A percentile compares a stretch with the other conserved stretches of the same genome.
Conservation (phyloP, 75 land plant genomes). For the Pinus albicaulis region DNA sequence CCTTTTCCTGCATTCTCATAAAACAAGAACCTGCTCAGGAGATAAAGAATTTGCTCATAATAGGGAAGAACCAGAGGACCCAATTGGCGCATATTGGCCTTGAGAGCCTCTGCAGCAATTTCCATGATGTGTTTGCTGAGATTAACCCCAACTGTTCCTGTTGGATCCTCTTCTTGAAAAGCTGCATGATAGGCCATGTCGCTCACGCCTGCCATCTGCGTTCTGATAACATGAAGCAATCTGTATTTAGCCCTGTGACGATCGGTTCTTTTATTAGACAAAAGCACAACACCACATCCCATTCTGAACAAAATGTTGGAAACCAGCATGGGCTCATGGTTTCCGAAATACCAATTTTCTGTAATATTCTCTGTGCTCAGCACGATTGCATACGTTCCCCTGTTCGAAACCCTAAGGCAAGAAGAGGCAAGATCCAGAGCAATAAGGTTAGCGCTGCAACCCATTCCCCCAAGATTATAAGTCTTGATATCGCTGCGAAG, state of each 20-base stretch:
- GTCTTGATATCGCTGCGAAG: constrained; percentile 51
- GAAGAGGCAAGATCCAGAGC: constrained; percentile 65
- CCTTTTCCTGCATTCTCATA: neutral
- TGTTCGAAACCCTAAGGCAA: constrained; percentile 47
- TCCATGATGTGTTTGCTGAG: constrained; percentile 51
- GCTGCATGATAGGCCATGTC: constrained; percentile 35
- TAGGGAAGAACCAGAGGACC: constrained; percentile 30
- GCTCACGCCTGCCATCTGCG: constrained; percentile 45
- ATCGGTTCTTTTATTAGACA: constrained; percentile 38
- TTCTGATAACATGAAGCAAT: constrained; percentile 38
- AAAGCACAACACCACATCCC: constrained; percentile 57
- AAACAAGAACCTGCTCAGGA: neutral
- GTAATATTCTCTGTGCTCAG: constrained; percentile 48
- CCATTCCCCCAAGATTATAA: constrained; percentile 83
- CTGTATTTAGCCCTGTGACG: constrained; percentile 40
- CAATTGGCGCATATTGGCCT: constrained; percentile 26
- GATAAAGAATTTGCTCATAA: constrained; percentile 31
- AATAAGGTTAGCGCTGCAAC: constrained; percentile 74
- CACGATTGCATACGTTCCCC: constrained; percentile 30
- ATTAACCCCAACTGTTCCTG: constrained; percentile 42
- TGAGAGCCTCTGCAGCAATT: constrained; percentile 37
- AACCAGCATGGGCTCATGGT: constrained; percentile 39
- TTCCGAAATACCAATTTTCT: constrained; percentile 18
- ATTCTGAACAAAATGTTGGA: constrained; percentile 40
- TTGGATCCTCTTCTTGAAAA: constrained; percentile 37